Percentiles rank a stretch among this genome's conserved stretches.
phyloP scores from a whole-genome alignment of 2,329 filamentous ascomycete species.

The Cercospora canescens region DNA sequence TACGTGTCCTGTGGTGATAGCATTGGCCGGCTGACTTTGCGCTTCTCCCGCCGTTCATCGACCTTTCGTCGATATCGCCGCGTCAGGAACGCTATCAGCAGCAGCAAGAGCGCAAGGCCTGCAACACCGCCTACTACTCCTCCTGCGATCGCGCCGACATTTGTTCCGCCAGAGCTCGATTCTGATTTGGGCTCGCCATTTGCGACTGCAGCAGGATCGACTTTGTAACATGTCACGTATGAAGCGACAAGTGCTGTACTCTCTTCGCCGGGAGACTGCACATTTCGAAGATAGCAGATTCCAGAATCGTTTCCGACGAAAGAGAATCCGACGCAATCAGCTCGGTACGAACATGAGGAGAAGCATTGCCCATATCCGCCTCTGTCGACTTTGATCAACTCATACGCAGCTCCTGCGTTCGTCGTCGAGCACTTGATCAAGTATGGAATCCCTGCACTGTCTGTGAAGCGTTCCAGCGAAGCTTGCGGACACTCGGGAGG shows the following conservation, averaged over 20 bases:
- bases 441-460: slow-evolving; percentile 29
- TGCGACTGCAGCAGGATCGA: slow-evolving; percentile 22
- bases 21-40: slow-evolving; percentile 2
- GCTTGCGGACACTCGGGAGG: slow-evolving; percentile 28
- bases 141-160: slow-evolving; percentile 20
- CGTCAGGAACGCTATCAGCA: slow-evolving; percentile 8
- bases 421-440: slow-evolving; percentile 32
- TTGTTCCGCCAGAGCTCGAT: slow-evolving; percentile 1
- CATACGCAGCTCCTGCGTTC: slow-evolving; percentile 26
- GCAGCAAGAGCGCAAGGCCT: slow-evolving; percentile 11
- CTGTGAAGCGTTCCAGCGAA: slow-evolving; percentile 23
- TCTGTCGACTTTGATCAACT: slow-evolving; percentile 22
- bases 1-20: slow-evolving; percentile 5
- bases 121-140: slow-evolving; percentile 18
- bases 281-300: slow-evolving; percentile 32
- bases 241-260: slow-evolving; percentile 25
- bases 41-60: slow-evolving; percentile 10
- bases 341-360: slow-evolving; percentile 27
- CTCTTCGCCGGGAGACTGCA: slow-evolving; percentile 17
- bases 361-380: slow-evolving; percentile 35
- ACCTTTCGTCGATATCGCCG: slow-evolving; percentile 13
- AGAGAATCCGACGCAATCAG: slow-evolving; percentile 31
- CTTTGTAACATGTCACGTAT: slow-evolving; percentile 29
- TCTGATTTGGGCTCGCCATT: not conserved
- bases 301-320: slow-evolving; percentile 30